Conservation (phyloP, 2,329 filamentous ascomycete genomes). For the Penicillium sp. region DNA sequence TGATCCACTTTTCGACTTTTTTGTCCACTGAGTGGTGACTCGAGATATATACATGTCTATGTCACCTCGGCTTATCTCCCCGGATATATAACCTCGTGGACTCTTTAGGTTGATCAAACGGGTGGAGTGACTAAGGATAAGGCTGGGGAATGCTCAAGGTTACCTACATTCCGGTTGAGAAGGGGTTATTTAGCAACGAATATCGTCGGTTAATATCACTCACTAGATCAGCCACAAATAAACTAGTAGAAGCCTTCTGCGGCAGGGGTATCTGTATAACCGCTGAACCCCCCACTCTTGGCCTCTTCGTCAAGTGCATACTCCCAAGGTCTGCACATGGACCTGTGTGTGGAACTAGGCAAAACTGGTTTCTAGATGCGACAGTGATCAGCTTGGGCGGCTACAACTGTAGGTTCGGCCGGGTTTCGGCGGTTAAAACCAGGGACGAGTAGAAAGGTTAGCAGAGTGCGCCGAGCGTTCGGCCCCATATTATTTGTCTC, state of each 20-base stretch:
- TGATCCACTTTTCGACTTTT: too few species aligned
- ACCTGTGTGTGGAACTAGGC: neutral
- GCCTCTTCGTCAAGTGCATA: too few species aligned
- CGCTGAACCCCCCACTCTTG: neutral
- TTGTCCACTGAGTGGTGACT: too few species aligned
- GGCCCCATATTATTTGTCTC: constrained; percentile 7
- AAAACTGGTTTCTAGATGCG: neutral
- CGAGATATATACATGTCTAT: too few species aligned
- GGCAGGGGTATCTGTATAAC: neutral
- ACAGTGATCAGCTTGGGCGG: neutral
- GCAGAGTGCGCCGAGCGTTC: neutral
- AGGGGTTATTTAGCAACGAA: neutral
- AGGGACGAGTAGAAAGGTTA: neutral
- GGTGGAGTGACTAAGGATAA: too few species aligned
- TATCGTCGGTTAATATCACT: neutral
- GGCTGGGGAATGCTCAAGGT: too few species aligned
- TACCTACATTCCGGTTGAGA: neutral
- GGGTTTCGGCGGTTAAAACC: neutral
- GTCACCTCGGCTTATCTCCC: too few species aligned
- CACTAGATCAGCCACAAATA: neutral
- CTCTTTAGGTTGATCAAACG: too few species aligned
- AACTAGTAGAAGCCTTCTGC: neutral
- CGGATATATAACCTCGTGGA: too few species aligned
- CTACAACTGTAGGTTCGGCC: neutral
- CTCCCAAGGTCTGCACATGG: too few species aligned